Evolutionary conservation across 2,329 filamentous ascomycete species (phyloP), one percentile per base, ranked within the genome.

Genomic region (Fusarium sp.): DNA sequence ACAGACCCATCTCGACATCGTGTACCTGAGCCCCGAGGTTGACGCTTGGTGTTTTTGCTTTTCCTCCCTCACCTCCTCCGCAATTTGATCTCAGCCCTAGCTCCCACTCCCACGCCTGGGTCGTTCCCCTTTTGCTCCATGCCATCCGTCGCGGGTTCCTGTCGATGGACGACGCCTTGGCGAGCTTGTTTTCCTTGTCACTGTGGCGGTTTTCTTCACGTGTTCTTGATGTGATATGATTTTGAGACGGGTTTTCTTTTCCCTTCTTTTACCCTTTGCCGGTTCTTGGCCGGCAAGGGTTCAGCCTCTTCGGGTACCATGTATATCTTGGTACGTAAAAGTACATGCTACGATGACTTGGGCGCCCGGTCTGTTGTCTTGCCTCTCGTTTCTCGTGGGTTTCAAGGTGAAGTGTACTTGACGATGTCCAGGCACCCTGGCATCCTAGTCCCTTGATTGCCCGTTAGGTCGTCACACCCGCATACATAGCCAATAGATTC

Each of bases 1-100:
- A 74, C 59, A 64, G 69, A 75, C 69, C 57, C 57, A 50, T 47
- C 40, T 52, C 60, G 45, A 70, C 60, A 66, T 71, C 65, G 15
- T 58, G 72, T 66, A 25, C 60, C 45, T 63, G 60, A 63, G 60
- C 33, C 20, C 27, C 66, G 63, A 22, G 62, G 70, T 50, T 63
- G 62, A 73, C 58, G 66, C 66, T 70, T 40, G 54, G 54, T 63
- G 58, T 35, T 63, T 63, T 63, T 64, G 12, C 37, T 73, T 64
- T 64, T 56, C 57, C 47, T 52, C 63, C 33, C 59, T 66, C 30
- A 68, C 37, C 32, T 45, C 40, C 71, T 74, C 71, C 71, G 54
- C 71, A 74, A 72, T 69, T 63, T 69, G 61, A 74, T 63, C 61
- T 73, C 61, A 73, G 68, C 71, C 68, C 68, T 74, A 73, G 71